These are phyloP conservation scores for Biancaea sappan DNA, from an alignment of 306 rosid genomes.

Conservation along the genomic window DNA sequence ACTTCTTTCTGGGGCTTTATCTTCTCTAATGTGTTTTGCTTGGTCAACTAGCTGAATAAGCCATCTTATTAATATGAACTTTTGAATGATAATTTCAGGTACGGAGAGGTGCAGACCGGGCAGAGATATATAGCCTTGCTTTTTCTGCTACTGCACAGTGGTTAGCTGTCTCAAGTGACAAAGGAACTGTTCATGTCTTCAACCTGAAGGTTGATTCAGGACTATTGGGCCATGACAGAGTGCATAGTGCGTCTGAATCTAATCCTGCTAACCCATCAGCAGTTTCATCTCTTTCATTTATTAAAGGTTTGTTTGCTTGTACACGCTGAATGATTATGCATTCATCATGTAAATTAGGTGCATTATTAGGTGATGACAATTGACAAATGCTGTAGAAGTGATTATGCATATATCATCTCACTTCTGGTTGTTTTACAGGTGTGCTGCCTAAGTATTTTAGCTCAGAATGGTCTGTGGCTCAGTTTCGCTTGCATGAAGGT, in stretches of 20 bases:
- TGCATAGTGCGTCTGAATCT: conserved; percentile 45
- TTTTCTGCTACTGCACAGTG: conserved; percentile 82
- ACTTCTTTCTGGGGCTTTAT: not conserved
- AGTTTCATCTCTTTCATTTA: conserved; percentile 68
- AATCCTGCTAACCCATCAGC: conserved; percentile 50
- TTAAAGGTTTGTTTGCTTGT: conserved; percentile 59
- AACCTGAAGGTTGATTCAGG: conserved; percentile 73
- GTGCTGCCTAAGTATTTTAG: conserved; percentile 70
- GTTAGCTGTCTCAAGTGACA: conserved; percentile 91
- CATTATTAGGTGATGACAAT: conserved; percentile 6
- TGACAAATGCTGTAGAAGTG: not conserved
- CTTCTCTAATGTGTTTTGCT: not conserved
- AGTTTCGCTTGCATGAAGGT: conserved; percentile 70
- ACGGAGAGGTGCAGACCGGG: conserved; percentile 88
- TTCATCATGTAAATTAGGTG: not conserved
- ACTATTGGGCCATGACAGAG: conserved; percentile 51
- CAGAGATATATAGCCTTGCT: conserved; percentile 88
- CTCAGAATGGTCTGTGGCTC: conserved; percentile 87
- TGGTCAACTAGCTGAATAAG: not conserved
- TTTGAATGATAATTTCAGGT: conserved; percentile 58
- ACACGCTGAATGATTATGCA: not conserved
- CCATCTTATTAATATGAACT: not conserved
- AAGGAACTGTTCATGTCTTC: conserved; percentile 92
- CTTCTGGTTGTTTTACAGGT: conserved; percentile 49
- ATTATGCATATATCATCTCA: not conserved